These are phyloP conservation scores for Emericellopsis terricola DNA, from an alignment of 495 filamentous ascomycete species.

Conservation along the genomic window DNA sequence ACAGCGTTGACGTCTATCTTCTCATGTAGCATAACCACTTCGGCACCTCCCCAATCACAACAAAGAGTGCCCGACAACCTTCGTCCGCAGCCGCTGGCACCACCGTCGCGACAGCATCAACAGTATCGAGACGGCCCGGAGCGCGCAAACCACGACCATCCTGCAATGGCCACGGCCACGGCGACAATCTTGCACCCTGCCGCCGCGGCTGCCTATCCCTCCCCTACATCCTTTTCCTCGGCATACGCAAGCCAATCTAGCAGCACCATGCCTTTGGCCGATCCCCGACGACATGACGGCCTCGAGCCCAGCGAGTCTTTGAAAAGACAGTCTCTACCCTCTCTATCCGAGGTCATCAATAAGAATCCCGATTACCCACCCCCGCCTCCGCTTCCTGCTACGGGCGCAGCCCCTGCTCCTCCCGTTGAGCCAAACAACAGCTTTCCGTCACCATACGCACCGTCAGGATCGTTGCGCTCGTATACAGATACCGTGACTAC, in stretches of 20 bases:
- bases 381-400: conserved; percentile 16
- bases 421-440: conserved; percentile 8
- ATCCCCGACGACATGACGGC: conserved; percentile 21
- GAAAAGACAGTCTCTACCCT: conserved; percentile 29
- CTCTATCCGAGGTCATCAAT: conserved; percentile 28
- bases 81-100: conserved; percentile 1
- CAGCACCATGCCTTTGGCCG: conserved; percentile 26
- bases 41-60: too few relatives aligned
- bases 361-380: conserved; percentile 18
- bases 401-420: too few relatives aligned
- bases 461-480: conserved; percentile 8
- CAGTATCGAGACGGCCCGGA: conserved; percentile 17
- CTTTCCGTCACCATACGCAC: conserved; percentile 16
- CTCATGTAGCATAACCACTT: too few relatives aligned
- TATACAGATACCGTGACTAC: conserved; percentile 13
- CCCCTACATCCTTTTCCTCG: conserved; percentile 17
- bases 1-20: too few relatives aligned
- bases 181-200: too few relatives aligned
- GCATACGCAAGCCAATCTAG: conserved; percentile 21
- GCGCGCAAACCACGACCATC: conserved; percentile 17
- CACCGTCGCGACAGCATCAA: conserved; percentile 14
- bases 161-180: conserved; percentile 28
- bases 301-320: conserved; percentile 20
- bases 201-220: conserved; percentile 20
- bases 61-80: too few relatives aligned